Percentiles rank a stretch among this genome's conserved stretches.
phyloP scores from a whole-genome alignment of 2,329 filamentous ascomycete species.

The Cytospora paraplurivora region DNA sequence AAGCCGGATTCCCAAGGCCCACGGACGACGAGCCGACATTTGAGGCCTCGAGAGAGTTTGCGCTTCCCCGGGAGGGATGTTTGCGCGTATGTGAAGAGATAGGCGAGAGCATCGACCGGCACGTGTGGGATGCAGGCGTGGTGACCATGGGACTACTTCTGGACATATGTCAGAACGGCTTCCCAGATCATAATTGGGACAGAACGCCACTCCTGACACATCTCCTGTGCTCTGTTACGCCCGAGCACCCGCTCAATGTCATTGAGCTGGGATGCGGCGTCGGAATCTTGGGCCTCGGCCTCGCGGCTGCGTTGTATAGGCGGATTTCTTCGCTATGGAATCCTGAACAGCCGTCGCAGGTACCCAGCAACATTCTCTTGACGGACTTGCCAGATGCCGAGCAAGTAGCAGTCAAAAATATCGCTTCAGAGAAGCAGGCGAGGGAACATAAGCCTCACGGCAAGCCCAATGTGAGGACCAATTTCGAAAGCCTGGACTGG shows the following conservation, averaged over 20 bases:
- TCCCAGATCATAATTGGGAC: neutral
- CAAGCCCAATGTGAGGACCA: slow-evolving; percentile 10
- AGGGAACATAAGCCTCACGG: neutral
- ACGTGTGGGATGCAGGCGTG: slow-evolving; percentile 61
- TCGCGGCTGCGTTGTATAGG: slow-evolving; percentile 40
- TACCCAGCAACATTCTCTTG: slow-evolving; percentile 45
- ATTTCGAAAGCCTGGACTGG: slow-evolving; percentile 62
- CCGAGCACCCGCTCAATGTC: slow-evolving; percentile 41
- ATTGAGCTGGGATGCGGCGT: slow-evolving; percentile 61
- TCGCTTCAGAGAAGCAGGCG: slow-evolving; percentile 37
- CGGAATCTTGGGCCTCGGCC: slow-evolving; percentile 55
- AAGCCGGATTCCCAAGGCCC: slow-evolving; percentile 38
- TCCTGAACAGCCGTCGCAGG: neutral
- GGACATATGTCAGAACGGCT: slow-evolving; percentile 15
- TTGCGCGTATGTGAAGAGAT: slow-evolving; percentile 54
- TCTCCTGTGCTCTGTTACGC: slow-evolving; percentile 34
- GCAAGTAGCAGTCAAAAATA: slow-evolving; percentile 51
- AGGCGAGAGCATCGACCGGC: slow-evolving; percentile 61
- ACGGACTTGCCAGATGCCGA: slow-evolving; percentile 60
- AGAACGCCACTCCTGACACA: slow-evolving; percentile 35
- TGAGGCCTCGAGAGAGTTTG: slow-evolving; percentile 39
- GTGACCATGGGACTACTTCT: slow-evolving; percentile 43
- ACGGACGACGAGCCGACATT: slow-evolving; percentile 24
- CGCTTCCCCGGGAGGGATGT: slow-evolving; percentile 37
- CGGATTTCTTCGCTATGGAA: neutral